Percentiles rank a stretch among this genome's conserved stretches.
These are phyloP conservation scores for Kondoa malvinella DNA, from an alignment of 768 basidiomycete genomes.

Conservation along the genomic window DNA sequence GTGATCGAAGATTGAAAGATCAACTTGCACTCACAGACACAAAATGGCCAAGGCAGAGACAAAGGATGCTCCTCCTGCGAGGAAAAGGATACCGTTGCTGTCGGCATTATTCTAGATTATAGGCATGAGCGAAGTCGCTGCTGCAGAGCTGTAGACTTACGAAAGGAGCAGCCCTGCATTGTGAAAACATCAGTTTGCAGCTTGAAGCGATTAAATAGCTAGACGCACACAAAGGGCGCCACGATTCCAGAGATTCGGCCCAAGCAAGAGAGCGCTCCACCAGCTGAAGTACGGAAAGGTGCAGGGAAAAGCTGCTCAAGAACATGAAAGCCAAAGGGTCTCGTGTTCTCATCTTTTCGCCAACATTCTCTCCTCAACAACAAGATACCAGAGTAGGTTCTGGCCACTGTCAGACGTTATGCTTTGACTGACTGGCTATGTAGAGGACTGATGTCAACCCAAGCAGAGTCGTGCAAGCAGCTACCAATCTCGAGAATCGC, in stretches of 20 bases:
- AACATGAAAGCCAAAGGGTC: conserved; percentile 82
- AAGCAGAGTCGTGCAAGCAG: too few relatives aligned
- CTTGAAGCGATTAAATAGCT: too few relatives aligned
- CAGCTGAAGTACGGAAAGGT: background rate
- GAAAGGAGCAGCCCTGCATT: too few relatives aligned
- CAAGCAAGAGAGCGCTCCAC: background rate
- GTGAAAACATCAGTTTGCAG: too few relatives aligned
- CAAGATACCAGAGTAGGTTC: too few relatives aligned
- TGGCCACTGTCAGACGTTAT: too few relatives aligned
- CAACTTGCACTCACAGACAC: background rate
- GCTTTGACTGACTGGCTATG: too few relatives aligned
- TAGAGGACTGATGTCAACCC: too few relatives aligned
- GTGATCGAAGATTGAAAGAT: background rate
- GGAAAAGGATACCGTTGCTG: background rate
- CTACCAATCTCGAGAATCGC: too few relatives aligned
- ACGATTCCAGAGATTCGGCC: background rate
- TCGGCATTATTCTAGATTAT: background rate
- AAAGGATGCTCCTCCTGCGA: background rate
- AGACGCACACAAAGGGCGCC: too few relatives aligned
- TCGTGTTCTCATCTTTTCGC: conserved; percentile 89
- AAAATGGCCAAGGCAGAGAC: background rate
- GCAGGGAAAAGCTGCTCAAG: conserved; percentile 61
- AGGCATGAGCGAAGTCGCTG: background rate
- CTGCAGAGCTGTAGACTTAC: too few relatives aligned
- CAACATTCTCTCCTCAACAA: too few relatives aligned